Evolutionary conservation across 2,329 filamentous ascomycete genomes (phyloP).

Genomic region (Fusarium phyllophilum): DNA sequence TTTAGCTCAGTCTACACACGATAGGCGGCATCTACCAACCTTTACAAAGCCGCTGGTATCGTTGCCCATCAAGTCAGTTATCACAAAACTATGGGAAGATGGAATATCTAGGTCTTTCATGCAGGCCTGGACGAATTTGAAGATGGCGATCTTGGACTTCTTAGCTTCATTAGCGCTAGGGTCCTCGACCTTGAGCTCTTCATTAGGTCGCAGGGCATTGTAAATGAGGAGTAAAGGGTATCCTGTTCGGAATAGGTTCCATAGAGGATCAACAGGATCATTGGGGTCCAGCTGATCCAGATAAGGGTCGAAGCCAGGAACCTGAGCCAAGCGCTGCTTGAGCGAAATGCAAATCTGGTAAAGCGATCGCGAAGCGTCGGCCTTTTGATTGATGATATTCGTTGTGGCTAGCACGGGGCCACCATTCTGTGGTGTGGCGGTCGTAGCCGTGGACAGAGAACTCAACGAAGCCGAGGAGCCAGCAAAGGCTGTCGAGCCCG

Average conservation of each 20-base stretch:
- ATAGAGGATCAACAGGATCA: conserved; percentile 87
- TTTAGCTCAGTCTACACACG: background rate
- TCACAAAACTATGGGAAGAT: conserved; percentile 86
- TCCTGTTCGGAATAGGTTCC: conserved; percentile 86
- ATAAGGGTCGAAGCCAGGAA: conserved; percentile 83
- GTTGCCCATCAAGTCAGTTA: conserved; percentile 89
- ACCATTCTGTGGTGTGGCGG: conserved; percentile 57
- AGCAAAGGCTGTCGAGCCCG: conserved; percentile 67
- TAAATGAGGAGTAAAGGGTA: conserved; percentile 88
- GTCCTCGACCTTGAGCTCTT: conserved; percentile 74
- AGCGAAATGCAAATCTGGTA: conserved; percentile 95
- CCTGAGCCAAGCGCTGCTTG: conserved; percentile 81
- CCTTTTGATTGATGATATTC: conserved; percentile 97
- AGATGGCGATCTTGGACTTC: conserved; percentile 85
- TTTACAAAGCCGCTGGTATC: conserved; percentile 98
- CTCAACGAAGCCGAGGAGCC: conserved; percentile 63
- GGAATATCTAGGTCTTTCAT: conserved; percentile 83
- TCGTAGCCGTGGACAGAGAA: conserved; percentile 58
- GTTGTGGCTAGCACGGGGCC: conserved; percentile 79
- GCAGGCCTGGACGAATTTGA: conserved; percentile 92
- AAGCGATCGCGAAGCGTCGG: conserved; percentile 88
- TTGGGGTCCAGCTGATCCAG: conserved; percentile 76
- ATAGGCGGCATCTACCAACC: conserved; percentile 57
- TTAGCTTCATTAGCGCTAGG: conserved; percentile 72
- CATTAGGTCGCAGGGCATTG: conserved; percentile 80